These are phyloP conservation scores for Venturia carpophila DNA, from an alignment of 2,329 filamentous ascomycete genomes.

Conservation along the genomic window DNA sequence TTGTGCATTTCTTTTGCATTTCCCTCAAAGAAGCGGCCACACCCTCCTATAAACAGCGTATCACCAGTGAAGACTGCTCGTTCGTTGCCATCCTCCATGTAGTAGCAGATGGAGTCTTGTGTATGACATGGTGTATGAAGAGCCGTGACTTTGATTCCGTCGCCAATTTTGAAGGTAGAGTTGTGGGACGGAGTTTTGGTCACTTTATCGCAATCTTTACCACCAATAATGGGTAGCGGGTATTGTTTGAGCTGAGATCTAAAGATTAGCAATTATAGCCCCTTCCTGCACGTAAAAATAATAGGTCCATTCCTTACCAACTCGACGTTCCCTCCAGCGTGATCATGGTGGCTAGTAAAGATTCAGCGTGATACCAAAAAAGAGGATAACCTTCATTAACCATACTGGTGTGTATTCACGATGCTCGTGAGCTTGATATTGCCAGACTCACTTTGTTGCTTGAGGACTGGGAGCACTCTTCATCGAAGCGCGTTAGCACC, in stretches of 20 bases:
- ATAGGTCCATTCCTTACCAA: constrained; percentile 44
- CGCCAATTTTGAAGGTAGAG: constrained; percentile 72
- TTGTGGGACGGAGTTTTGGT: constrained; percentile 68
- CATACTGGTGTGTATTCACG: constrained; percentile 95
- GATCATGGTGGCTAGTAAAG: constrained; percentile 73
- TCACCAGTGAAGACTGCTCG: constrained; percentile 91
- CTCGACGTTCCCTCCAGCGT: constrained; percentile 83
- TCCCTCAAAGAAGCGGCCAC: constrained; percentile 93
- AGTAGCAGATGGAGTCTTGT: constrained; percentile 96
- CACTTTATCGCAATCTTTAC: constrained; percentile 75
- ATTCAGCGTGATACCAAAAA: neutral
- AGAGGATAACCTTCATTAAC: constrained; percentile 18
- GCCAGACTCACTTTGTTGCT: constrained; percentile 61
- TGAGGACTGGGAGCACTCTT: constrained; percentile 57
- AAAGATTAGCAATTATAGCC: neutral
- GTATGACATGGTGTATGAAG: constrained; percentile 98
- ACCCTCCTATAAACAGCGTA: constrained; percentile 90
- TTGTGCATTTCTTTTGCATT: constrained; percentile 78
- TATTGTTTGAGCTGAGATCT: constrained; percentile 48
- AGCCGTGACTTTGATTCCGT: constrained; percentile 69
- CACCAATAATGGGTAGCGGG: constrained; percentile 72
- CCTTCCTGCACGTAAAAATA: neutral
- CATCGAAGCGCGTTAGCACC: constrained; percentile 1
- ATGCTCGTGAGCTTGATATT: constrained; percentile 80
- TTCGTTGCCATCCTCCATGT: constrained; percentile 70